Conservation (phyloP, 2,329 filamentous ascomycete genomes). For the Cryphonectria japonica region DNA sequence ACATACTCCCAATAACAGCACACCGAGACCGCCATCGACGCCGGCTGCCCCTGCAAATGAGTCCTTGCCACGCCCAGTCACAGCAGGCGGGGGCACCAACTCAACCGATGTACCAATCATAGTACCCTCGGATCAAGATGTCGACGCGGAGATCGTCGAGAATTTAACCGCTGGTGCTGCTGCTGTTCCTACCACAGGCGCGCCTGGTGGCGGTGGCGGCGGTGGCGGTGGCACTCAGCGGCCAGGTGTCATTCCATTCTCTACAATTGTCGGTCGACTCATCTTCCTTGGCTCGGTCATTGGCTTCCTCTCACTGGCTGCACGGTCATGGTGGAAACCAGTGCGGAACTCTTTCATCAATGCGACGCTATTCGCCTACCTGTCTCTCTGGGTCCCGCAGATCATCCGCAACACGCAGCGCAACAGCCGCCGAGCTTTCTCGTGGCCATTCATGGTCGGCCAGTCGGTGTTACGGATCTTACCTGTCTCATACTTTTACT, state of each 20-base stretch:
- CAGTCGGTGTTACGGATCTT: conserved; percentile 78
- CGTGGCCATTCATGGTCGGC: conserved; percentile 87
- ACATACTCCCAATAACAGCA: conserved; percentile 35
- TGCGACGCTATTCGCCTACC: conserved; percentile 70
- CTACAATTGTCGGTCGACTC: conserved; percentile 60
- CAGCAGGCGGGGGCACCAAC: conserved; percentile 33
- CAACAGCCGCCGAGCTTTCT: conserved; percentile 88
- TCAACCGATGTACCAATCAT: conserved; percentile 52
- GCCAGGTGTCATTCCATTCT: conserved; percentile 48
- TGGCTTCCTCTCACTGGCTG: conserved; percentile 62
- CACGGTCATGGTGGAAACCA: conserved; percentile 62
- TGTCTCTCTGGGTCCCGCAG: conserved; percentile 92
- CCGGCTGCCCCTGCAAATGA: conserved; percentile 34
- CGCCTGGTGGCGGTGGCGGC: conserved; percentile 32
- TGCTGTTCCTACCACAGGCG: conserved; percentile 40
- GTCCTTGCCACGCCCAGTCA: conserved; percentile 48
- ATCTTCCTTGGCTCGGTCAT: conserved; percentile 59
- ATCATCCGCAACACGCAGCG: conserved; percentile 88
- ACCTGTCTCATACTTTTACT: conserved; percentile 86
- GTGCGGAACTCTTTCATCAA: conserved; percentile 64
- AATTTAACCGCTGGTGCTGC: conserved; percentile 38
- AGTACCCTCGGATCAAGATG: conserved; percentile 65
- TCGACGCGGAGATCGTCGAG: conserved; percentile 62
- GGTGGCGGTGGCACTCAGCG: conserved; percentile 36
- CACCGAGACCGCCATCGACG: conserved; percentile 35